A percentile compares a stretch with the other conserved stretches of the same genome.
phyloP scores from a whole-genome alignment of 1,284 basidiomycete species.

The Puccinia hordei region DNA sequence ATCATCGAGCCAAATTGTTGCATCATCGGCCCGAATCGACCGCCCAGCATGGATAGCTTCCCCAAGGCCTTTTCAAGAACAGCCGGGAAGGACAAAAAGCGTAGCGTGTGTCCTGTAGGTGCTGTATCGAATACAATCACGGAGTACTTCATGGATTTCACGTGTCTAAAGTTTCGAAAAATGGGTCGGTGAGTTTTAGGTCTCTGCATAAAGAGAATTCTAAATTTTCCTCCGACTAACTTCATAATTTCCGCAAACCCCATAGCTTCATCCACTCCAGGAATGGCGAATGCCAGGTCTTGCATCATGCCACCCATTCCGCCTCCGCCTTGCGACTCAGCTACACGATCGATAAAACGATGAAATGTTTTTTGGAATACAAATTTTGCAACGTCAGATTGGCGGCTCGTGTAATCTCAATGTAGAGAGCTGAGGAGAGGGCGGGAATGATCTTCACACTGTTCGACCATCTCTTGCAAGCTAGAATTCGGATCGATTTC shows the following conservation, averaged over 20 bases:
- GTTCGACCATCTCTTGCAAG: constrained; percentile 98
- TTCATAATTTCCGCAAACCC: constrained; percentile 99
- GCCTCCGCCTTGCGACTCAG: constrained; percentile 70
- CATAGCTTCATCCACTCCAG: constrained; percentile 99
- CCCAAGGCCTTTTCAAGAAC: constrained; percentile 96
- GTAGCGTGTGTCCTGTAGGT: constrained; percentile 94
- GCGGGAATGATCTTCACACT: constrained; percentile 67
- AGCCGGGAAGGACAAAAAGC: constrained; percentile 95
- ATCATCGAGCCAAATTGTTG: constrained; percentile 94
- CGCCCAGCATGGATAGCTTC: constrained; percentile 86
- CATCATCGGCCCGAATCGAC: constrained; percentile 95
- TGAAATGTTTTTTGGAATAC: background rate
- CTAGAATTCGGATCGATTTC: constrained; percentile 97
- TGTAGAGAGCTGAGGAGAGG: background rate
- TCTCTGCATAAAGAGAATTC: background rate
- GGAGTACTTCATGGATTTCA: constrained; percentile 99
- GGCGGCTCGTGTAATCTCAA: background rate
- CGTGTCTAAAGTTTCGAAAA: constrained; percentile 69
- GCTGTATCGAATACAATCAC: constrained; percentile 99
- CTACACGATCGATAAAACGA: constrained; percentile 60
- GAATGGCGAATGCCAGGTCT: constrained; percentile 97
- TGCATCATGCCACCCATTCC: constrained; percentile 99
- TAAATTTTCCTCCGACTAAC: constrained; percentile 62
- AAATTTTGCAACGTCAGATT: background rate
- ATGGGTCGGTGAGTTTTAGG: background rate